These are phyloP conservation scores for Musa beccarii DNA, from an alignment of 176 grass and related monocot species.

Conservation along the genomic window DNA sequence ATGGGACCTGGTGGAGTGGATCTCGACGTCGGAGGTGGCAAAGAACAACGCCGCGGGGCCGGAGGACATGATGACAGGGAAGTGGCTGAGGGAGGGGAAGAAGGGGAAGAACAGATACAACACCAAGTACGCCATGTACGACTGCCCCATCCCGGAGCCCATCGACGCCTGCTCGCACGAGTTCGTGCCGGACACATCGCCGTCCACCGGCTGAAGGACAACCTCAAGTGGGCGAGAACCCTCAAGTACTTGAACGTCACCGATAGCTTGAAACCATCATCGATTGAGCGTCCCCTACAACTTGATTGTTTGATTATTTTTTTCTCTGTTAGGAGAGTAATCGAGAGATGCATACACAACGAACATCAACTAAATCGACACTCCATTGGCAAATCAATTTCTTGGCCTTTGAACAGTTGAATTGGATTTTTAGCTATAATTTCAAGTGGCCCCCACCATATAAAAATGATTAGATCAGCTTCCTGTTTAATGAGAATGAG, in stretches of 20 bases:
- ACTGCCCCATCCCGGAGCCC: neutral
- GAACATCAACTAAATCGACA: no score
- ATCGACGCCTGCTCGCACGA: neutral
- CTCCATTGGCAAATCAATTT: no score
- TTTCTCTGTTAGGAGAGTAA: neutral
- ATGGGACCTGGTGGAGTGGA: conserved; percentile 2
- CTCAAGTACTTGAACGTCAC: neutral
- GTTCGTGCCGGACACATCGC: neutral
- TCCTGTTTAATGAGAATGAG: no score
- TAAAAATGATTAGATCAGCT: no score
- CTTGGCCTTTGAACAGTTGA: no score
- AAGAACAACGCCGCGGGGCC: neutral
- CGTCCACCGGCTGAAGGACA: neutral
- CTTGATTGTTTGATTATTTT: neutral
- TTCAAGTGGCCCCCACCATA: no score
- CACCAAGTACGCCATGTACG: neutral
- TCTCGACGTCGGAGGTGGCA: neutral
- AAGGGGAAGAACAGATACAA: neutral
- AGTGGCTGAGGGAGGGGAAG: neutral
- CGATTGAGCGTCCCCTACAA: neutral
- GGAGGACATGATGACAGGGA: neutral
- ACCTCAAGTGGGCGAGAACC: neutral
- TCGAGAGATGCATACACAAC: neutral
- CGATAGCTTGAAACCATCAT: neutral
- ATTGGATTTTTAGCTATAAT: no score